phyloP scores from a whole-genome alignment of 164 flowering plant species.

The Amborella trichopoda region DNA sequence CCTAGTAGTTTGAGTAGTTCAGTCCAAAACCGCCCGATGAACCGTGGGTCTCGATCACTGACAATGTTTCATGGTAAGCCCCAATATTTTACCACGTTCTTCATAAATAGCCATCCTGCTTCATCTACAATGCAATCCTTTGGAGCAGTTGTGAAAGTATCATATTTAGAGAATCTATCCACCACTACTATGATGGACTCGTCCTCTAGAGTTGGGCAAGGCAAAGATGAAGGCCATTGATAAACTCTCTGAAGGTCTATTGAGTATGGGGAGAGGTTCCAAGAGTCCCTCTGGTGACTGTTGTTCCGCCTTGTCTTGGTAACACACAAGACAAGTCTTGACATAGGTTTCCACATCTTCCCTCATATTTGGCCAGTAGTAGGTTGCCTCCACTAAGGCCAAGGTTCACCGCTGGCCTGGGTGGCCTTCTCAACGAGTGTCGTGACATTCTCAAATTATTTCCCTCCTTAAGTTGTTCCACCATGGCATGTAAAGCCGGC shows the following conservation, averaged over 20 bases:
- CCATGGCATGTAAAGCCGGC: not conserved
- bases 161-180: constrained; percentile 1
- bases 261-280: not conserved
- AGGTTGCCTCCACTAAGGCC: not conserved
- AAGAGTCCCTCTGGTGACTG: not conserved
- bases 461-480: not conserved
- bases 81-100: not conserved
- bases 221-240: not conserved
- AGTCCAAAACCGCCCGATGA: not conserved
- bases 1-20: not conserved
- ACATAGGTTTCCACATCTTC: not conserved
- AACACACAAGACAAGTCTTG: not conserved
- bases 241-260: not conserved
- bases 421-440: not conserved
- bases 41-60: not conserved
- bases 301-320: not conserved
- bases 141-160: not conserved
- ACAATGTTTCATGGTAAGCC: not conserved
- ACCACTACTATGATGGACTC: not conserved
- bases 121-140: not conserved
- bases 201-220: not conserved
- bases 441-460: not conserved
- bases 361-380: not conserved
- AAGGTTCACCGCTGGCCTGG: not conserved
- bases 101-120: not conserved